These are phyloP conservation scores for Isabelozyma gotoi DNA, from an alignment of 805 yeast species.

Conservation along the genomic window DNA sequence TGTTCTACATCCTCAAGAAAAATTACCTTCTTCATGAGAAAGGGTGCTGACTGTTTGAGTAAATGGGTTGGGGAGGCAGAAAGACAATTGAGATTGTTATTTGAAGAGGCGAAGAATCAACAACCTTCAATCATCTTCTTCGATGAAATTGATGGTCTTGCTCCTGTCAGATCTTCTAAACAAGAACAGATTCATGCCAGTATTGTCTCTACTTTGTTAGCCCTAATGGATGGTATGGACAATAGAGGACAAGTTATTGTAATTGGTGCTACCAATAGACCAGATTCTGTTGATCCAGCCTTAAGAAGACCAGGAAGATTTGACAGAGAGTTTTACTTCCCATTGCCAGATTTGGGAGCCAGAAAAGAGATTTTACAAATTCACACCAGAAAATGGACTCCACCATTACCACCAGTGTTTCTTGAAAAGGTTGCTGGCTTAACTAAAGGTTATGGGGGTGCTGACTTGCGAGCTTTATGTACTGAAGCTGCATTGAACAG, in stretches of 20 bases:
- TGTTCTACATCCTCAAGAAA: constrained; percentile 83
- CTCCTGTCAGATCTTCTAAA: constrained; percentile 95
- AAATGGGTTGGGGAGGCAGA: constrained; percentile 99
- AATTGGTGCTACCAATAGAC: constrained; percentile 96
- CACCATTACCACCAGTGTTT: constrained; percentile 61
- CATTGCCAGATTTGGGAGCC: constrained; percentile 81
- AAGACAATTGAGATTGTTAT: constrained; percentile 82
- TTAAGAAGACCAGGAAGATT: constrained; percentile 95
- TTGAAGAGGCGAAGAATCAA: constrained; percentile 93
- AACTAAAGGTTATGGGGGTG: constrained; percentile 98
- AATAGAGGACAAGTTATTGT: constrained; percentile 97
- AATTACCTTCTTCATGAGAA: constrained; percentile 95
- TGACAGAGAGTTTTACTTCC: constrained; percentile 95
- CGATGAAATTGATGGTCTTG: constrained; percentile 97
- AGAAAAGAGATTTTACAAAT: constrained; percentile 77
- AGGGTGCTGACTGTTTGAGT: constrained; percentile 95
- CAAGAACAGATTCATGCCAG: constrained; percentile 99
- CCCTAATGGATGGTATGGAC: constrained; percentile 99
- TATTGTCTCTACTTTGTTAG: constrained; percentile 90
- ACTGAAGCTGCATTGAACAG: constrained; percentile 94
- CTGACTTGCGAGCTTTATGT: constrained; percentile 89
- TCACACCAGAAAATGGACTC: constrained; percentile 88
- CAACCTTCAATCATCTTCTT: constrained; percentile 96
- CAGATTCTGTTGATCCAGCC: constrained; percentile 98
- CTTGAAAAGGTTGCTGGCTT: constrained; percentile 66